Base-by-base conservation (phyloP, 2,329 filamentous ascomycete genomes). In the Pyricularia grisea region DNA sequence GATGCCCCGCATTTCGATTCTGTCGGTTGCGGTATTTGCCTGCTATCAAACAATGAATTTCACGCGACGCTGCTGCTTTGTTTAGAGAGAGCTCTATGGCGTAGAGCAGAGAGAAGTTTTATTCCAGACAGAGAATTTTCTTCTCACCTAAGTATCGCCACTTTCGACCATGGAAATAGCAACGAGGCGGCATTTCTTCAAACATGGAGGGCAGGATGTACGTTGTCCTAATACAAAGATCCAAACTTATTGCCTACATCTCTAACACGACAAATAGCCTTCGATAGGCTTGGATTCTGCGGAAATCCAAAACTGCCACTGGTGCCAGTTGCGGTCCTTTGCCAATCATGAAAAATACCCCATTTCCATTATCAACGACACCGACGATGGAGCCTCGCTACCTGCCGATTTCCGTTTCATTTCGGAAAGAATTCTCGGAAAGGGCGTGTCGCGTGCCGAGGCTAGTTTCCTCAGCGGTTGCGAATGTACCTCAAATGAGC, bases 351-450 rank as follows among this genome's bases (percentile, higher is more conserved):
- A 75, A 0, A 70, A 75, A 1, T 81, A 80, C 9, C 86, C 87
- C 1, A 83, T 93, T 30, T 86, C 85, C 0, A 83, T 94, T 0
- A 79, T 88, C 67, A 94, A 94, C 74, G 79, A 83, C 0, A 78
- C 86, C 2, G 88, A 91, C 72, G 78, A 83, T 1, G 72, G 73
- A 69, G 82, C 73, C 72, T 83, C 73, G n/a, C 80, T 88, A 17
- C 88, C 90, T 0, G 78, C 86, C 0, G 79, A 85, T 58, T 96
- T 95, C 73, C 81, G 82, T 0, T 94, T 94, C 76, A 89, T 93
- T 68, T 81, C 88, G 7, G 78, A 83, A 0, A 88, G 87, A 11
- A 80, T 90, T 4, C 81, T 91, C 1, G 79, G 85, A 2, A 73
- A 83, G 0, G 90, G 87, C 25, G 89, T 94, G 0, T 77, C 84